phyloP scores from a whole-genome alignment of 768 basidiomycete species.

The Boletus patriciae region DNA sequence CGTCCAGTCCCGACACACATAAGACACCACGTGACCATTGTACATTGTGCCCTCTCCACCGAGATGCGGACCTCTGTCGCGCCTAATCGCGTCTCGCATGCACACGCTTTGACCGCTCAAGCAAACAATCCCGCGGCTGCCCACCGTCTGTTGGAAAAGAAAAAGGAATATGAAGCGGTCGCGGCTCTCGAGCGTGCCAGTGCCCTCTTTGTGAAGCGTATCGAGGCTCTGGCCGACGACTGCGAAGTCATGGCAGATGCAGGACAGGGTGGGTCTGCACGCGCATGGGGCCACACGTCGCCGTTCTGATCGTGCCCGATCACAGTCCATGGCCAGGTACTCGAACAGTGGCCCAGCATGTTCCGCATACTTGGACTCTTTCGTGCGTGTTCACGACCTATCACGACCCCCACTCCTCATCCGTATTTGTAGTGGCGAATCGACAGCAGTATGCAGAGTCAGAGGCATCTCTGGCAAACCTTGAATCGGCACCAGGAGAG shows the following conservation, averaged over 20 bases:
- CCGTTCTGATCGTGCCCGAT: neutral
- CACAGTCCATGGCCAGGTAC: conserved; percentile 71
- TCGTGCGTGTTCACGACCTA: conserved; percentile 42
- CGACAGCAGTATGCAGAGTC: conserved; percentile 36
- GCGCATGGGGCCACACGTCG: too few relatives aligned
- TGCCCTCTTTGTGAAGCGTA: conserved; percentile 60
- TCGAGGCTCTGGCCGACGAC: conserved; percentile 68
- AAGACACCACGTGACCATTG: conserved; percentile 13
- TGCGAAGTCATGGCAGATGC: conserved; percentile 78
- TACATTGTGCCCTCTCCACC: neutral
- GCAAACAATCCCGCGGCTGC: conserved; percentile 48
- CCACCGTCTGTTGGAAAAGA: conserved; percentile 69
- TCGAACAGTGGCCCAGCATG: conserved; percentile 83
- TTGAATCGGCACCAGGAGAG: conserved; percentile 44
- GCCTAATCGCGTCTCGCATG: conserved; percentile 51
- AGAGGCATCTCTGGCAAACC: conserved; percentile 20
- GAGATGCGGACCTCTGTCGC: conserved; percentile 58
- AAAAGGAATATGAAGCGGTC: conserved; percentile 78
- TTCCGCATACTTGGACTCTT: conserved; percentile 72
- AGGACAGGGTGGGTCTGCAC: conserved; percentile 52
- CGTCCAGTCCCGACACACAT: conserved; percentile 2
- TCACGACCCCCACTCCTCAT: neutral
- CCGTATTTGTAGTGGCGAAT: conserved; percentile 45
- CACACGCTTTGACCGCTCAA: conserved; percentile 36
- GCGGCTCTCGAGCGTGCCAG: conserved; percentile 68